Evolutionary conservation across 257 asterid genomes (phyloP), one percentile per base, ranked within the genome.

Genomic region (Scutellaria baicalensis): DNA sequence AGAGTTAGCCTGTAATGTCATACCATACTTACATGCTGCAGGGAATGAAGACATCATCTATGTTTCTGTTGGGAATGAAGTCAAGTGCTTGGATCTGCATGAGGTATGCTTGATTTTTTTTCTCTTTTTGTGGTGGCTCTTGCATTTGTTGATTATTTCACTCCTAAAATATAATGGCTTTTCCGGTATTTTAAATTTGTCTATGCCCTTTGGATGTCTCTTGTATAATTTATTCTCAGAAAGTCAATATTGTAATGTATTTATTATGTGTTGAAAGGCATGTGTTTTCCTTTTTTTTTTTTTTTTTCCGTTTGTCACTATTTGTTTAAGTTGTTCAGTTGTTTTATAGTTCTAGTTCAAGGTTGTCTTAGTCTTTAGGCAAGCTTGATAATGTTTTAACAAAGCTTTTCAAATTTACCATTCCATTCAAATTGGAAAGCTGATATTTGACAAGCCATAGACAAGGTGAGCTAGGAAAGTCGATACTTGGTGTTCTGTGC

Each of bases 21-120:
- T 68, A 10, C 40, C 31, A 18, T 71, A 74, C 10, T 68, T 68
- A 40, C 73, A 36, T 60, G 56, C 59, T 78, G 78, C 92, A 94
- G 99, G 95, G 64, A 89, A 83, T 80, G 99, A 94, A 77, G 95
- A 91, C 79, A 61, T 80, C 72, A 65, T 94, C 14, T 91, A 83
- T 78, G 83, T 76, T 40, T 88, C 97, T 40, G 55, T 81, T 27
- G 99, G 86, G 72, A 88, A 79, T 77, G 96, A 84, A 80, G 82
- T 89, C 79, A 86, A 89, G 56, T 82, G 87, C 75, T 88, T 84
- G 69, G 96, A 94, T 75, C 72, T 94, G 79, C 83, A 78, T 58
- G 73, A 88, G 95, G 97, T 94, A 86, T 56, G 75, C 51, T 58
- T 48, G 9, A 8, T 51, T 54, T 58, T 31, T 33, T n/a, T 58